These are phyloP conservation scores for Plicaturopsis crispa DNA, from an alignment of 768 basidiomycete genomes.

Conservation along the genomic window DNA sequence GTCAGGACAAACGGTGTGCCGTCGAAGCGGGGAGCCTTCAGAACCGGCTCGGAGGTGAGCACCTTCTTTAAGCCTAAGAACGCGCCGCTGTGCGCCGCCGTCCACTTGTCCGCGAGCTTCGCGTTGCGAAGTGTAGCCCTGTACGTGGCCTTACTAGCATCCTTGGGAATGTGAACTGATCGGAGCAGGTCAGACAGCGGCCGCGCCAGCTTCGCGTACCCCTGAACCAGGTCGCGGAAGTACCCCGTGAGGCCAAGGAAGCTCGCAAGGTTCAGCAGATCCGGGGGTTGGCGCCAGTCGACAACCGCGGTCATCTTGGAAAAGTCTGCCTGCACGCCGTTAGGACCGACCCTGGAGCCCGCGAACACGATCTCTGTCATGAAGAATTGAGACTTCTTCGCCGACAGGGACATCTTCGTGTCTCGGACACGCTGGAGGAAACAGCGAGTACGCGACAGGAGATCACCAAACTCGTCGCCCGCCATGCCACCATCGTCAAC, in stretches of 20 bases:
- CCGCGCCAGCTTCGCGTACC: conserved; percentile 22
- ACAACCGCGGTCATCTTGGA: conserved; percentile 30
- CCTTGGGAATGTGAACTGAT: conserved; percentile 11
- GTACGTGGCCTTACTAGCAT: conserved; percentile 16
- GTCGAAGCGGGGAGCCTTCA: conserved; percentile 22
- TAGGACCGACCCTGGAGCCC: conserved; percentile 21
- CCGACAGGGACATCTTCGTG: conserved; percentile 17
- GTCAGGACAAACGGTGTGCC: conserved; percentile 27
- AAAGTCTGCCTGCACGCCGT: conserved; percentile 26
- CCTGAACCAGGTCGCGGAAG: conserved; percentile 25
- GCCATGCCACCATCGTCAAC: conserved; percentile 15
- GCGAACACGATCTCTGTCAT: conserved; percentile 27
- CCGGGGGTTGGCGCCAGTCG: conserved; percentile 20
- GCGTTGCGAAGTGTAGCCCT: conserved; percentile 13
- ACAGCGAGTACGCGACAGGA: conserved; percentile 4
- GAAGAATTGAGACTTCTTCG: conserved; percentile 27
- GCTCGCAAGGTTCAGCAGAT: conserved; percentile 18
- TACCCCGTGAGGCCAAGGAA: conserved; percentile 29
- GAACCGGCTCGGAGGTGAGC: conserved; percentile 23
- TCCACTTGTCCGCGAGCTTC: conserved; percentile 14
- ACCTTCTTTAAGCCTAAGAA: conserved; percentile 23
- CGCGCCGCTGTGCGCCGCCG: conserved; percentile 12
- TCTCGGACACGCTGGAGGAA: conserved; percentile 12
- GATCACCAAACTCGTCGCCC: conserved; percentile 8
- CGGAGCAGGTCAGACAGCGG: conserved; percentile 23